phyloP scores from a whole-genome alignment of 352 stramenopile genomes.

The Pythium graminicola region DNA sequence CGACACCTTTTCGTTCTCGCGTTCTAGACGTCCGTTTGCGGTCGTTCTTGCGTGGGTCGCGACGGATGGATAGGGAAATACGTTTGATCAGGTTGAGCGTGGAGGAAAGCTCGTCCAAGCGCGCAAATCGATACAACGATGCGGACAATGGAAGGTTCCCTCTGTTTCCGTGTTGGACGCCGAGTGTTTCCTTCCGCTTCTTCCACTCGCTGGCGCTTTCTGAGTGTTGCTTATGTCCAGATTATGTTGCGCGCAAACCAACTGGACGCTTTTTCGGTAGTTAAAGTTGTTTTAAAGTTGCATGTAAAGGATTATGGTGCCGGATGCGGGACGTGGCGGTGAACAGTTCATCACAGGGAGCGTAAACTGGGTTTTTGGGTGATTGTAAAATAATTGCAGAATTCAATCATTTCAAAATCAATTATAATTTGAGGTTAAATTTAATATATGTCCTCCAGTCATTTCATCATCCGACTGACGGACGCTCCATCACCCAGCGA shows the following conservation, averaged over 20 bases:
- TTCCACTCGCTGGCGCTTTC: neutral
- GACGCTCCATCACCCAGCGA: no score
- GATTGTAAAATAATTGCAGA: no score
- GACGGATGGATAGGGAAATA: neutral
- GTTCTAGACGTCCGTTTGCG: neutral
- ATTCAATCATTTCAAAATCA: no score
- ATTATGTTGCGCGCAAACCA: neutral
- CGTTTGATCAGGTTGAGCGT: neutral
- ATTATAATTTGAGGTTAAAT: no score
- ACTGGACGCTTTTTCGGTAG: neutral
- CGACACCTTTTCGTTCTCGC: neutral
- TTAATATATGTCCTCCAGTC: no score
- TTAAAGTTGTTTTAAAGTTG: no score
- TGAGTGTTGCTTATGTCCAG: neutral
- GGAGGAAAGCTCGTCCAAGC: neutral
- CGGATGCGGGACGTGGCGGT: no score
- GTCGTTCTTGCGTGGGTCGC: neutral
- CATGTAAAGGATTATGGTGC: no score
- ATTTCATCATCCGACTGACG: no score
- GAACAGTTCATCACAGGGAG: no score
- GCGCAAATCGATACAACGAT: neutral
- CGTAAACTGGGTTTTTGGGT: no score
- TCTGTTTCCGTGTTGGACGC: neutral
- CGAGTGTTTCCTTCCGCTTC: conserved; percentile 5
- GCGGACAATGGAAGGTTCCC: no score